Evolutionary conservation across 306 rosid species (phyloP).

Genomic region (Dalbergia oliveri): DNA sequence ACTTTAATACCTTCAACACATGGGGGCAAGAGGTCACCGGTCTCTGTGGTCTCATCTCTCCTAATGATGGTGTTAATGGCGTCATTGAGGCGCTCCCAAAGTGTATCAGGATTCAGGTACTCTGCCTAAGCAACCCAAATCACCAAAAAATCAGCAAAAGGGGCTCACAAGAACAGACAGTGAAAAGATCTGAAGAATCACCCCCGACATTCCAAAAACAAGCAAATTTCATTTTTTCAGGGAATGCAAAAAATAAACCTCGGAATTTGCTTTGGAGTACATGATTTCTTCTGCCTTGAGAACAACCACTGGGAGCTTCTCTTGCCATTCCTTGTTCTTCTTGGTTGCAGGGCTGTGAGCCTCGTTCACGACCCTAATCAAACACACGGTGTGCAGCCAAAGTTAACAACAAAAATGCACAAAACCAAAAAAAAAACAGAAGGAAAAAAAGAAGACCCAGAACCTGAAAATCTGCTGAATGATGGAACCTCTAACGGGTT

Average conservation of each 20-base stretch:
- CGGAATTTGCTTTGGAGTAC: slow-evolving; percentile 99
- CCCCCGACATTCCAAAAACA: slow-evolving; percentile 38
- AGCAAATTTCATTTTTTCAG: neutral
- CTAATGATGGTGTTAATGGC: slow-evolving; percentile 96
- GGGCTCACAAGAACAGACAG: slow-evolving; percentile 37
- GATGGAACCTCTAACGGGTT: slow-evolving; percentile 87
- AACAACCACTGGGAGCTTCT: slow-evolving; percentile 89
- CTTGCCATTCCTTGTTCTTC: slow-evolving; percentile 97
- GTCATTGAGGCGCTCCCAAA: slow-evolving; percentile 95
- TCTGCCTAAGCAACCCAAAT: slow-evolving; percentile 75
- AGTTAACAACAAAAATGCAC: slow-evolving; percentile 51
- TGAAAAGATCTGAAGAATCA: slow-evolving; percentile 53
- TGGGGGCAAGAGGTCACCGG: slow-evolving; percentile 93
- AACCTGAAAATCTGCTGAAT: slow-evolving; percentile 98
- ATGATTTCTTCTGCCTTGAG: slow-evolving; percentile 95
- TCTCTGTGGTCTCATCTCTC: slow-evolving; percentile 87
- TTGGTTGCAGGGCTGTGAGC: slow-evolving; percentile 77
- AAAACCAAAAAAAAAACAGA: neutral
- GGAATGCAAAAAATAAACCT: slow-evolving; percentile 56
- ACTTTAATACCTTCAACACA: slow-evolving; percentile 91
- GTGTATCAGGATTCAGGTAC: slow-evolving; percentile 78
- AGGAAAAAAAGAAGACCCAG: slow-evolving; percentile 46
- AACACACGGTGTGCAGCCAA: slow-evolving; percentile 74
- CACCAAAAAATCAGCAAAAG: slow-evolving; percentile 46
- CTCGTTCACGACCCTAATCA: slow-evolving; percentile 89